Evolutionary conservation across 495 filamentous ascomycete genomes (phyloP).

Genomic region (Amniculicola lignicola): DNA sequence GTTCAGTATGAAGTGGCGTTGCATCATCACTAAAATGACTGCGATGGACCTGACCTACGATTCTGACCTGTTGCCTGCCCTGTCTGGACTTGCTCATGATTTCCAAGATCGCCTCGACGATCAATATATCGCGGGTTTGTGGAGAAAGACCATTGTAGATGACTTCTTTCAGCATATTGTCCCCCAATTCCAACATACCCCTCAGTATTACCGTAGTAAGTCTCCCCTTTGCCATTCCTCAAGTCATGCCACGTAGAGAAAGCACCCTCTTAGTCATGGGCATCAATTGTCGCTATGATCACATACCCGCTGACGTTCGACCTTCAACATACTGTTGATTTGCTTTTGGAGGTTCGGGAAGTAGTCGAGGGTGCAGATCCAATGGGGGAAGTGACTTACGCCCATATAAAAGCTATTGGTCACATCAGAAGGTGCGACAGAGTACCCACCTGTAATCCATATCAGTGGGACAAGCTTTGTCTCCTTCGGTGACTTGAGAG

Average conservation of each 20-base stretch:
- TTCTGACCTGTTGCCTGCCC: slow-evolving; percentile 20
- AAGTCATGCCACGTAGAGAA: too few species aligned
- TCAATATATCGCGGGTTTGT: slow-evolving; percentile 23
- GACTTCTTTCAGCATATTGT: too few species aligned
- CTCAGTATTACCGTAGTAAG: too few species aligned
- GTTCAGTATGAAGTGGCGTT: slow-evolving; percentile 7
- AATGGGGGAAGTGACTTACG: not conserved
- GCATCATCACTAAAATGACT: not conserved
- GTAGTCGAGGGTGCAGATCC: not conserved
- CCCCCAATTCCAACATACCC: too few species aligned
- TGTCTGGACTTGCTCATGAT: slow-evolving; percentile 38
- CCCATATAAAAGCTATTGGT: not conserved
- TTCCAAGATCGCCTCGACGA: not conserved
- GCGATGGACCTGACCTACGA: not conserved
- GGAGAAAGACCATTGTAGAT: slow-evolving; percentile 5
- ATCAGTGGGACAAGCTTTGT: too few species aligned
- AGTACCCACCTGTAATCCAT: not conserved
- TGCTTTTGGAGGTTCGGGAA: not conserved
- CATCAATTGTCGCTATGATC: not conserved
- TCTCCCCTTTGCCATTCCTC: too few species aligned
- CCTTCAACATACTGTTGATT: not conserved
- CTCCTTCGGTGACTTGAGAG: too few species aligned
- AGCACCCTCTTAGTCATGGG: not conserved
- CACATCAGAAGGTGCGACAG: not conserved
- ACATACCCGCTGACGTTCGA: too few species aligned